Conservation (phyloP, 768 basidiomycete species). For the Asterophora lycoperdoides region DNA sequence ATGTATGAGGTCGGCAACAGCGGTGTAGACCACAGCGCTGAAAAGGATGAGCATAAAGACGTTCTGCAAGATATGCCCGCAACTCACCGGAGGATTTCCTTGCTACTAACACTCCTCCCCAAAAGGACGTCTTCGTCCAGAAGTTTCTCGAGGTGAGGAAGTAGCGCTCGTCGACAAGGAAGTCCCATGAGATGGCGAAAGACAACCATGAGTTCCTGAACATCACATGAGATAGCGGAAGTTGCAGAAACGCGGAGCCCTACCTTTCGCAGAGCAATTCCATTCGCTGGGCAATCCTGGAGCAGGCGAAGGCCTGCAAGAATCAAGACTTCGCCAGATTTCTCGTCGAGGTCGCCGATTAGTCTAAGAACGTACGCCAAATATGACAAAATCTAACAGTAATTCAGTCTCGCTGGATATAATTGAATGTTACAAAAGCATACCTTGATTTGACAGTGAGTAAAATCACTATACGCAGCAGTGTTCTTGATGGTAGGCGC, state of each 20-base stretch:
- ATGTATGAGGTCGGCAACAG: constrained; percentile 90
- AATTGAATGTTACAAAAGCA: constrained; percentile 15
- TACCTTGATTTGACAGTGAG: constrained; percentile 89
- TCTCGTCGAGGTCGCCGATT: constrained; percentile 53
- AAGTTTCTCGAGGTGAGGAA: constrained; percentile 83
- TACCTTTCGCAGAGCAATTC: constrained; percentile 79
- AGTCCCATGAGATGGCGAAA: constrained; percentile 85
- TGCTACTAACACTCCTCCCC: constrained; percentile 77
- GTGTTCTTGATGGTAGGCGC: constrained; percentile 71
- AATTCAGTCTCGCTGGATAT: constrained; percentile 5
- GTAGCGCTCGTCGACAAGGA: constrained; percentile 70
- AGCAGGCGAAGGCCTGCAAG: constrained; percentile 79
- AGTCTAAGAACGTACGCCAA: constrained; percentile 83
- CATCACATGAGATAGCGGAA: constrained; percentile 13
- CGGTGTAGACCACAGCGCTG: constrained; percentile 79
- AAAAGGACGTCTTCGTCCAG: constrained; percentile 88
- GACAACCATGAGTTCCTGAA: constrained; percentile 86
- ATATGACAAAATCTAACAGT: constrained; percentile 77
- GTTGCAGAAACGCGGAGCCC: constrained; percentile 4
- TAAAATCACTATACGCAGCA: constrained; percentile 74
- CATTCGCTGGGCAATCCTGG: constrained; percentile 89
- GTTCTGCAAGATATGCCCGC: background rate
- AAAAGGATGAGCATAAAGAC: constrained; percentile 9
- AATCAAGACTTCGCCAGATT: constrained; percentile 78
- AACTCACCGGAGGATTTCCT: constrained; percentile 74